phyloP scores from a whole-genome alignment of 176 grass and related monocot genomes.

The Aechmea fasciata region DNA sequence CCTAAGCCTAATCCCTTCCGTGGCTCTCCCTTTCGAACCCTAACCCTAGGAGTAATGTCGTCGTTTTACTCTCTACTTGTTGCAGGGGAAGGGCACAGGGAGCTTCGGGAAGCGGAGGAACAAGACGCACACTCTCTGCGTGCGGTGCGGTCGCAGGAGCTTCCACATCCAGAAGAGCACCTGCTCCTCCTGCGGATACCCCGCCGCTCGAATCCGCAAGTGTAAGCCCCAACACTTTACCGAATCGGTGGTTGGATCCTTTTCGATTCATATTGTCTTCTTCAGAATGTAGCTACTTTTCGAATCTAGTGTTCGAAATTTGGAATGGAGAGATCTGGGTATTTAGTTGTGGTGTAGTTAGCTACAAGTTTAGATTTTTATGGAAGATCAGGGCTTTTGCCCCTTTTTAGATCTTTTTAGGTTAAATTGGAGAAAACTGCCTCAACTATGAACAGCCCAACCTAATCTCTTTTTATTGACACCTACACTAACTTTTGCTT shows the following conservation, averaged over 20 bases:
- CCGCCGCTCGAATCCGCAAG: conserved; percentile 22
- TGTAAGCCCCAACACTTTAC: conserved; percentile 5
- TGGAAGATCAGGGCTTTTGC: no score
- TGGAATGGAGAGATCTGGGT: no score
- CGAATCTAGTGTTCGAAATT: no score
- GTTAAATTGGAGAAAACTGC: no score
- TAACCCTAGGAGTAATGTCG: neutral
- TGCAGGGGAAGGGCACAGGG: conserved; percentile 23
- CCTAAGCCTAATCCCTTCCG: neutral
- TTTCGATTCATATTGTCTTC: neutral
- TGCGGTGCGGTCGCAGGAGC: conserved; percentile 5
- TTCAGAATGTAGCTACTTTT: neutral
- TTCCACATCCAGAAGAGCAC: conserved; percentile 23
- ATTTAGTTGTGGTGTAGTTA: no score
- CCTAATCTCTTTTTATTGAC: no score
- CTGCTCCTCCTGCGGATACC: conserved; percentile 23
- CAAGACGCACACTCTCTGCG: conserved; percentile 30
- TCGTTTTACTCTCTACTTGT: neutral
- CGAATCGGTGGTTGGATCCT: neutral
- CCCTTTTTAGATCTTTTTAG: no score
- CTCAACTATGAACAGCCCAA: no score
- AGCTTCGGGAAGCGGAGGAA: conserved; percentile 34
- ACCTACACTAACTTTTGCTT: no score
- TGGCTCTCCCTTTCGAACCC: neutral
- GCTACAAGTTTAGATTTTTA: no score